phyloP scores from a whole-genome alignment of 139 green algal genomes.

The Haematococcus sp. region DNA sequence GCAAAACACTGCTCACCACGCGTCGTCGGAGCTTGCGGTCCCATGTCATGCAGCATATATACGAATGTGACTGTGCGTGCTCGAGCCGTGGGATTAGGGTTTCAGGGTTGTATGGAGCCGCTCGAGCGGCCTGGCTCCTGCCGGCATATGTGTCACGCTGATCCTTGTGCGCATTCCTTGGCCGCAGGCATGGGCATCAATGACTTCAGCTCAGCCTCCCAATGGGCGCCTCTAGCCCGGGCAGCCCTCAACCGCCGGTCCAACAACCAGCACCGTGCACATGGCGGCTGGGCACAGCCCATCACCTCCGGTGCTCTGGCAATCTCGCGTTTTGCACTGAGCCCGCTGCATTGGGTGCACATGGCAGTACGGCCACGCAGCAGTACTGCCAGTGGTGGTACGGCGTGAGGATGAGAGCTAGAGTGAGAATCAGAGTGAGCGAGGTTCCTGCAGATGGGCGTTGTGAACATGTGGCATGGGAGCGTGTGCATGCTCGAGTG shows the following conservation, averaged over 20 bases:
- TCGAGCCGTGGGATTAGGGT: no score
- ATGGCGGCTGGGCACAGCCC: not conserved
- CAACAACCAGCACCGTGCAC: not conserved
- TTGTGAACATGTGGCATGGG: no score
- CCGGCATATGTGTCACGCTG: not conserved
- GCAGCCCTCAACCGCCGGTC: constrained; percentile 29
- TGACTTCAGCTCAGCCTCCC: constrained; percentile 69
- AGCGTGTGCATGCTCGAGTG: no score
- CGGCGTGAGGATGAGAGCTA: not conserved
- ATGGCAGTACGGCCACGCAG: not conserved
- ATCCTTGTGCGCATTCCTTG: not conserved
- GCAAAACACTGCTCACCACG: no score
- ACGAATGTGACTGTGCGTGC: no score
- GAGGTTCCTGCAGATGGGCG: no score
- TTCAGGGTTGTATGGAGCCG: not conserved
- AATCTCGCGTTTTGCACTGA: not conserved
- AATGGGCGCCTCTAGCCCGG: constrained; percentile 74
- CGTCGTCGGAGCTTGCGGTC: no score
- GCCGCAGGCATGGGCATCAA: constrained; percentile 77
- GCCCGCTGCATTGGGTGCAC: not conserved
- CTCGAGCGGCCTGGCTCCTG: not conserved
- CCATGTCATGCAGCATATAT: no score
- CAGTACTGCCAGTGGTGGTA: not conserved
- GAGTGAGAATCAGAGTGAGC: no score
- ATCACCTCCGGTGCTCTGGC: not conserved